A percentile compares a stretch with the other conserved stretches of the same genome.
Evolutionary conservation across 768 basidiomycete species (phyloP).

Genomic region (Suillus brevipes): DNA sequence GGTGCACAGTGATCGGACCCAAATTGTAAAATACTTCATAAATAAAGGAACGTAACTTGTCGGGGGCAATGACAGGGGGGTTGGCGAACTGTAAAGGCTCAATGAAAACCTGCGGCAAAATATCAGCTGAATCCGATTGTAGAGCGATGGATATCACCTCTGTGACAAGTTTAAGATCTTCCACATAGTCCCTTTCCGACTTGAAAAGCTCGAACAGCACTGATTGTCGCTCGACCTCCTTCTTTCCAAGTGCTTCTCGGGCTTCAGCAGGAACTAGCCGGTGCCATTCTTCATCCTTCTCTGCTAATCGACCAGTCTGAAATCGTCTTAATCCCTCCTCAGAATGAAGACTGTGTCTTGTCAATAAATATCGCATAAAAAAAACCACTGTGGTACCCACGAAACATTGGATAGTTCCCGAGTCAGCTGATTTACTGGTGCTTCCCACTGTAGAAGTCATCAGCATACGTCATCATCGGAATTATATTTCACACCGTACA

Average conservation of each 20-base stretch:
- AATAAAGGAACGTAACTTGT: conserved; percentile 64
- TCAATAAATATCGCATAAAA: conserved; percentile 11
- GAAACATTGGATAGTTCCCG: conserved; percentile 38
- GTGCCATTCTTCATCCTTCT: conserved; percentile 83
- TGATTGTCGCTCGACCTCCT: conserved; percentile 83
- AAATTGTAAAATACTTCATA: conserved; percentile 85
- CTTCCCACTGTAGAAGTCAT: conserved; percentile 29
- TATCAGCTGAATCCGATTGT: conserved; percentile 8
- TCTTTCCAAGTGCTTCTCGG: conserved; percentile 64
- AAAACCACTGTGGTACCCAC: conserved; percentile 31
- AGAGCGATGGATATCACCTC: conserved; percentile 45
- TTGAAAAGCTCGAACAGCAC: conserved; percentile 89
- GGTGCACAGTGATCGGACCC: conserved; percentile 61
- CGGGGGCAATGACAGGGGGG: conserved; percentile 63
- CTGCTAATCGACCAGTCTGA: conserved; percentile 62
- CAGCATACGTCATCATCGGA: conserved; percentile 14
- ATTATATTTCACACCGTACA: conserved; percentile 29
- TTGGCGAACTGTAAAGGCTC: conserved; percentile 57
- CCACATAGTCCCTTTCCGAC: conserved; percentile 85
- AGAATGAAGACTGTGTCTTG: conserved; percentile 49
- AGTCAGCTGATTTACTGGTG: conserved; percentile 29
- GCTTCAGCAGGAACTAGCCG: conserved; percentile 74
- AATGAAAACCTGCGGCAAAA: conserved; percentile 62
- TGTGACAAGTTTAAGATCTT: conserved; percentile 70
- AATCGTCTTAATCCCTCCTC: conserved; percentile 67